These are phyloP conservation scores for Kodamaea nitidulidarum DNA, from an alignment of 805 yeast genomes.

Conservation along the genomic window DNA sequence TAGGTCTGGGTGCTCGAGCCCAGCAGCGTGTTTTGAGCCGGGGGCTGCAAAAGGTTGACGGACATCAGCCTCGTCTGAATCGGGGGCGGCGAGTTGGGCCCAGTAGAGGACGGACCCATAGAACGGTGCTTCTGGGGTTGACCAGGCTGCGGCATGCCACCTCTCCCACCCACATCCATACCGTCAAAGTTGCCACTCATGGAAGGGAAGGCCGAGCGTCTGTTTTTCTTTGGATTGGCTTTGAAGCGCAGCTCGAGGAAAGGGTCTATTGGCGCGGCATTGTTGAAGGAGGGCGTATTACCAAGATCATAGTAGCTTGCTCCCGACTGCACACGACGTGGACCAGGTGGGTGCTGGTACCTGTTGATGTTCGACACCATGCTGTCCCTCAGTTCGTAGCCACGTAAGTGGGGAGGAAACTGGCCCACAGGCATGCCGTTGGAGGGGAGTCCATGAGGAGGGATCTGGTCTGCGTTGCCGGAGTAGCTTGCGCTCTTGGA, in stretches of 20 bases:
- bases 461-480: conserved; percentile 21
- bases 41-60: conserved; percentile 5
- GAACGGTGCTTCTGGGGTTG: conserved; percentile 11
- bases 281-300: conserved; percentile 11
- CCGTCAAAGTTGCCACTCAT: conserved; percentile 29
- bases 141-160: conserved; percentile 42
- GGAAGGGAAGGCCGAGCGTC: conserved; percentile 34
- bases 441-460: conserved; percentile 30
- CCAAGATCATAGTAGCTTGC: conserved; percentile 14
- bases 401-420: conserved; percentile 21
- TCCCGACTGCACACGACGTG: conserved; percentile 16
- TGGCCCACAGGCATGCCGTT: conserved; percentile 24
- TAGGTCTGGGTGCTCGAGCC: conserved; percentile 11
- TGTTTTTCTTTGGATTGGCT: conserved; percentile 25
- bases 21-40: conserved; percentile 8
- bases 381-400: conserved; percentile 11
- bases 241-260: conserved; percentile 22
- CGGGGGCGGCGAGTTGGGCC: conserved; percentile 5
- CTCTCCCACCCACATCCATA: conserved; percentile 43
- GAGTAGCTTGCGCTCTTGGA: neutral
- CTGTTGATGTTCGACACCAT: conserved; percentile 14
- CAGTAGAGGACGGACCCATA: conserved; percentile 8
- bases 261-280: conserved; percentile 26
- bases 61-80: conserved; percentile 1
- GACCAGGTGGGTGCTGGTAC: conserved; percentile 14